These are phyloP conservation scores for Fusarium euwallaceae DNA, from an alignment of 2,329 filamentous ascomycete species.

Conservation along the genomic window DNA sequence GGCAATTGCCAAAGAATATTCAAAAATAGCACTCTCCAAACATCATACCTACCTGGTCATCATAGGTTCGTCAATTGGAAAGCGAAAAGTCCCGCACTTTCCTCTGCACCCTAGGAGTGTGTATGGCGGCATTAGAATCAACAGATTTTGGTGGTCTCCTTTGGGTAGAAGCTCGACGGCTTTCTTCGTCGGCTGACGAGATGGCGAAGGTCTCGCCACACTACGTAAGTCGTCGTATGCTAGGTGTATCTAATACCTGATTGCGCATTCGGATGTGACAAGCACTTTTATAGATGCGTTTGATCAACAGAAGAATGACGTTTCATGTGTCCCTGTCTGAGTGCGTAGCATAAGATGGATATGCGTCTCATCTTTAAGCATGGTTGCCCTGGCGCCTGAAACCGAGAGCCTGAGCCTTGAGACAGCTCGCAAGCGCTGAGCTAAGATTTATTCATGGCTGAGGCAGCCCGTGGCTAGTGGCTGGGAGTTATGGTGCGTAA, in stretches of 20 bases:
- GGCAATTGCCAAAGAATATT: neutral
- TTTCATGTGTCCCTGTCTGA: neutral
- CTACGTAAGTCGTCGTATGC: neutral
- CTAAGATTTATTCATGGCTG: neutral
- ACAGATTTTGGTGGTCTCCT: neutral
- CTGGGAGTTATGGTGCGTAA: neutral
- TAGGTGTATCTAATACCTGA: neutral
- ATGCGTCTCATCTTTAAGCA: neutral
- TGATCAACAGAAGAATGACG: neutral
- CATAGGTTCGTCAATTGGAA: neutral
- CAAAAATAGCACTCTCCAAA: neutral
- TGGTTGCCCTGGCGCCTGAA: neutral
- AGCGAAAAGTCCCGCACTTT: neutral
- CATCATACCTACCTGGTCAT: neutral
- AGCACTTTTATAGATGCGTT: neutral
- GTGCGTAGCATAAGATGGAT: neutral
- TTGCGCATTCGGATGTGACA: neutral
- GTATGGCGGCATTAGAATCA: neutral
- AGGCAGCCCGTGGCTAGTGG: neutral
- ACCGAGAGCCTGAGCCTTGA: neutral
- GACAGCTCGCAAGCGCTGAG: neutral
- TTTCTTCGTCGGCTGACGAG: neutral
- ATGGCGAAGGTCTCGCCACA: neutral
- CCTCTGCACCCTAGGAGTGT: neutral
- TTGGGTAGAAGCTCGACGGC: neutral